These are phyloP conservation scores for Candida sp. DNA, from an alignment of 1,139 yeast genomes.

Conservation along the genomic window DNA sequence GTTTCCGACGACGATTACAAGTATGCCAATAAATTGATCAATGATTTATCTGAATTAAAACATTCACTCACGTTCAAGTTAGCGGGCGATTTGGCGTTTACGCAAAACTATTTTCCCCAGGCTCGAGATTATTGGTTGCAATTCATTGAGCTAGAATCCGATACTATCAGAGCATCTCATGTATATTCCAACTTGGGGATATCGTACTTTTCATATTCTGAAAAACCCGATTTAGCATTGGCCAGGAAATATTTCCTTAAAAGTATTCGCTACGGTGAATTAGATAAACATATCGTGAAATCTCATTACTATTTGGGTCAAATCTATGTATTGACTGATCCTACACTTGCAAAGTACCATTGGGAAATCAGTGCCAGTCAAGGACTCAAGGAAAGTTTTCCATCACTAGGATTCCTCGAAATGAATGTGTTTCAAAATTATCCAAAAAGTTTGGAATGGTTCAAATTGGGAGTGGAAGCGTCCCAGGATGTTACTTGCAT, in stretches of 20 bases:
- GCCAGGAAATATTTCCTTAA: conserved; percentile 62
- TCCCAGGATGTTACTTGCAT: conserved; percentile 56
- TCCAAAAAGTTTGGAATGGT: conserved; percentile 74
- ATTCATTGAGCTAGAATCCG: conserved; percentile 53
- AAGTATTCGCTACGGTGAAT: conserved; percentile 56
- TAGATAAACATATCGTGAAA: conserved; percentile 53
- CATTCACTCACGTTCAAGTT: conserved; percentile 73
- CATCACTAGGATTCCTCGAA: conserved; percentile 75
- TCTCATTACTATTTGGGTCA: conserved; percentile 81
- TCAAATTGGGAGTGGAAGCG: conserved; percentile 71
- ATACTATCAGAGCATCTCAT: conserved; percentile 65
- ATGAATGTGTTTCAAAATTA: conserved; percentile 59
- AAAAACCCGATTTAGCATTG: conserved; percentile 40
- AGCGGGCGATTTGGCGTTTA: conserved; percentile 69
- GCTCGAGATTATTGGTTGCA: conserved; percentile 59
- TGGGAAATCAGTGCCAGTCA: conserved; percentile 72
- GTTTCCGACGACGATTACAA: conserved; percentile 50
- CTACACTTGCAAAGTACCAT: conserved; percentile 60
- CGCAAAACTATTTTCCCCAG: conserved; percentile 39
- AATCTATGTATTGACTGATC: conserved; percentile 54
- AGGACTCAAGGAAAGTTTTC: conserved; percentile 76
- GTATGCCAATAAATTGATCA: conserved; percentile 63
- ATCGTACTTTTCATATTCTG: conserved; percentile 43
- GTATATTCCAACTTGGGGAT: conserved; percentile 71
- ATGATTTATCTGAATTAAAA: conserved; percentile 53